phyloP scores from a whole-genome alignment of 2,329 filamentous ascomycete genomes.

The Fusarium algeriense region DNA sequence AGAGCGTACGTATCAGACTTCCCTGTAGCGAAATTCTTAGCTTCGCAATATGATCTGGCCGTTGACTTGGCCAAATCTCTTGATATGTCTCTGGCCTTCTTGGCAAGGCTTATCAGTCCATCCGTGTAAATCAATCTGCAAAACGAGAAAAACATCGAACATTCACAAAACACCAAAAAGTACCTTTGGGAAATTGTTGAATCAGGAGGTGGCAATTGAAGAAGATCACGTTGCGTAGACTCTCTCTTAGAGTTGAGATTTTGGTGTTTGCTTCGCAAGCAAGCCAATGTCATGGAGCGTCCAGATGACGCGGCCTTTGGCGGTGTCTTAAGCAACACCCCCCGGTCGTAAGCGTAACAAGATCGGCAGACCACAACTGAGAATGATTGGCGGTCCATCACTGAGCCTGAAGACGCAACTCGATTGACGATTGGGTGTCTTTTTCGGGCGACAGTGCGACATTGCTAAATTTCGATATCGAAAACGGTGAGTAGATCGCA shows the following conservation, averaged over 20 bases:
- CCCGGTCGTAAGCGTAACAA: constrained; percentile 37
- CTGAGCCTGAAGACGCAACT: constrained; percentile 13
- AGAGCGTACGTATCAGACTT: constrained; percentile 20
- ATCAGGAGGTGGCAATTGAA: constrained; percentile 34
- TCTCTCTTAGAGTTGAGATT: constrained; percentile 16
- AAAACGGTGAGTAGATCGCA: constrained; percentile 32
- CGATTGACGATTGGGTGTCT: constrained; percentile 24
- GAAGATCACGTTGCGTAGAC: constrained; percentile 26
- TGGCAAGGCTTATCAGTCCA: constrained; percentile 15
- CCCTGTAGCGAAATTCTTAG: constrained; percentile 17
- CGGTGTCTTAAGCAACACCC: constrained; percentile 41
- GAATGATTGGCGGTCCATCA: constrained; percentile 29
- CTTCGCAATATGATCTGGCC: constrained; percentile 7
- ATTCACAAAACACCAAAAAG: constrained; percentile 5
- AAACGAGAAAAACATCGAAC: background rate
- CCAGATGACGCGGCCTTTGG: constrained; percentile 47
- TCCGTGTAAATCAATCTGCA: background rate
- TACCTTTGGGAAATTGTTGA: constrained; percentile 2
- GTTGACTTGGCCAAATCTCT: constrained; percentile 19
- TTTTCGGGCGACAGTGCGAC: constrained; percentile 10
- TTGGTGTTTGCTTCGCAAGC: constrained; percentile 45
- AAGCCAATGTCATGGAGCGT: constrained; percentile 42
- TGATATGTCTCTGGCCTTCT: constrained; percentile 1
- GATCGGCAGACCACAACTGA: constrained; percentile 22
- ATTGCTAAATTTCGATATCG: constrained; percentile 2